Conservation (phyloP, 2,329 filamentous ascomycete species). For the Colletotrichum tanaceti region DNA sequence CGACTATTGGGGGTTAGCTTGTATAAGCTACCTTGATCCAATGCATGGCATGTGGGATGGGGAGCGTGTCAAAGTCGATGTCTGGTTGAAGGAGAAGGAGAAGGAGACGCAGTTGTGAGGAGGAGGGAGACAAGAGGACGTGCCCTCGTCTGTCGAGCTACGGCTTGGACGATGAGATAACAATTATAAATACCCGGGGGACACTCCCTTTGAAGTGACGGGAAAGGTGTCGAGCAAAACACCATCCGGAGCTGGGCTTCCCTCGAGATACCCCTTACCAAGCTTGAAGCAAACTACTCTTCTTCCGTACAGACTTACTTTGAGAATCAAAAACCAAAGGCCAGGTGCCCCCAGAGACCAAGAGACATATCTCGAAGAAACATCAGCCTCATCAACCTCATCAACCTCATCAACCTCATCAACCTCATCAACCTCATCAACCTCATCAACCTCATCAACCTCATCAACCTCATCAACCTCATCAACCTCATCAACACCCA, state of each 20-base stretch:
- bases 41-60: neutral
- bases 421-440: no score
- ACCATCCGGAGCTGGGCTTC: constrained; percentile 12
- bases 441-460: no score
- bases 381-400: no score
- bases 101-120: neutral
- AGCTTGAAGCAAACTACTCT: neutral
- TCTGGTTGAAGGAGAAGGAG: no score
- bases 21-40: neutral
- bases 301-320: neutral
- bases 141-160: neutral
- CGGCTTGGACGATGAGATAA: neutral
- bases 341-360: neutral
- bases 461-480: no score
- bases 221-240: neutral
- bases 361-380: neutral
- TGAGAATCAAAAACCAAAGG: neutral
- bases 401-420: no score
- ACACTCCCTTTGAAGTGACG: neutral
- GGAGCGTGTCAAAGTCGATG: no score
- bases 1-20: no score
- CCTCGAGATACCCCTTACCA: neutral
- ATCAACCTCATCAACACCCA: no score
- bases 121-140: neutral
- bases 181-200: constrained; percentile 17